Evolutionary conservation across 2,329 filamentous ascomycete genomes (phyloP).

Genomic region (Colletotrichum sp.): DNA sequence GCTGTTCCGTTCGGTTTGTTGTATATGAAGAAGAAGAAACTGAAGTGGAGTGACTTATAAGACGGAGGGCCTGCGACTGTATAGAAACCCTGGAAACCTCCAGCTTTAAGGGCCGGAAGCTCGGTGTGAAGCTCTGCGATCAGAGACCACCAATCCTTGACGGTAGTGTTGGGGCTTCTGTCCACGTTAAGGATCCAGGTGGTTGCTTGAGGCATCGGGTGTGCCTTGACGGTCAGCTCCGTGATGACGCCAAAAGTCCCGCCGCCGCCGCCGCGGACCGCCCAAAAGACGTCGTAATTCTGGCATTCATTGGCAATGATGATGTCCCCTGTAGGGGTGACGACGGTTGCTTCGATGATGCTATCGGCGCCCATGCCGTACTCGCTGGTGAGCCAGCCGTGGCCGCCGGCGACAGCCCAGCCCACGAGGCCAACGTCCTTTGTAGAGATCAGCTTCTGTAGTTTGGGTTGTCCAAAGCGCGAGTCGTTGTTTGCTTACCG

Average conservation of each 20-base stretch:
- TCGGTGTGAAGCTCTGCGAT: neutral
- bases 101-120: neutral
- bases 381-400: slow-evolving; percentile 41
- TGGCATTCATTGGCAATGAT: slow-evolving; percentile 44
- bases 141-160: neutral
- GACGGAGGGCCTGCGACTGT: neutral
- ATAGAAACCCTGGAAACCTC: neutral
- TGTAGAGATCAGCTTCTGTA: slow-evolving; percentile 25
- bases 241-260: slow-evolving; percentile 57
- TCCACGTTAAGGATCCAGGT: neutral
- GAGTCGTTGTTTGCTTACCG: slow-evolving; percentile 25
- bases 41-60: neutral
- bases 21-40: neutral
- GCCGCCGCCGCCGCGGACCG: slow-evolving; percentile 52
- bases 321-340: slow-evolving; percentile 46
- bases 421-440: slow-evolving; percentile 62
- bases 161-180: neutral
- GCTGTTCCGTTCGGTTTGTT: neutral
- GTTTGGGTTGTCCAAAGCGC: neutral
- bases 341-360: slow-evolving; percentile 45
- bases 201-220: slow-evolving; percentile 33
- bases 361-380: slow-evolving; percentile 56
- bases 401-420: slow-evolving; percentile 55
- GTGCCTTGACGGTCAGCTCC: slow-evolving; percentile 51
- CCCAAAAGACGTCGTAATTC: slow-evolving; percentile 59